phyloP scores from a whole-genome alignment of 2,329 filamentous ascomycete species.

The Aspergillus neoniger region DNA sequence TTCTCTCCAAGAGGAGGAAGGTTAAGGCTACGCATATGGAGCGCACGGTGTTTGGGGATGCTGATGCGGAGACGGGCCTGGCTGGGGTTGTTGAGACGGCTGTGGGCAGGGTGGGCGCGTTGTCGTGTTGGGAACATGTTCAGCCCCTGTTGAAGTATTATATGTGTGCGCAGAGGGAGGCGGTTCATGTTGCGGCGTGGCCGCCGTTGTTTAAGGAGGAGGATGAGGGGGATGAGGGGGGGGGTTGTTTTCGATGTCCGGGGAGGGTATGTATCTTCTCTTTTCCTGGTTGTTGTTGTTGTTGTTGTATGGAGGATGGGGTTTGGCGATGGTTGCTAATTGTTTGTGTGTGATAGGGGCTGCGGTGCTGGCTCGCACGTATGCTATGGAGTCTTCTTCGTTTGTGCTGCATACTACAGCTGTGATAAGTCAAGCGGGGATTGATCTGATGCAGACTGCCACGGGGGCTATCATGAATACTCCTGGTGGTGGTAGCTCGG shows the following conservation, averaged over 20 bases:
- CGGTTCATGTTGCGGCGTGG: conserved; percentile 55
- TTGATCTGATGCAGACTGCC: conserved; percentile 46
- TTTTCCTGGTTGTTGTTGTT: no score
- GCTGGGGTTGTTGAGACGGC: conserved; percentile 41
- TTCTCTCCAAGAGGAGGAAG: conserved; percentile 50
- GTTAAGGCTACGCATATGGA: conserved; percentile 58
- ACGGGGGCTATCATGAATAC: conserved; percentile 44
- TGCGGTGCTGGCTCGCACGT: conserved; percentile 53
- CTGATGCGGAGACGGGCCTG: conserved; percentile 38
- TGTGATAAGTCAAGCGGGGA: conserved; percentile 49
- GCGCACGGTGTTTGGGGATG: conserved; percentile 53
- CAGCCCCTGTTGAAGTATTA: conserved; percentile 54
- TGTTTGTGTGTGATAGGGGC: conserved; percentile 21
- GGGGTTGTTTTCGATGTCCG: conserved; percentile 35
- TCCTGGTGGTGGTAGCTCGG: conserved; percentile 48
- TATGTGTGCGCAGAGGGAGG: conserved; percentile 45
- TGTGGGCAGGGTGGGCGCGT: conserved; percentile 45
- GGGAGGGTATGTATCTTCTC: conserved; percentile 22
- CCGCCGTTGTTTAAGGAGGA: conserved; percentile 32
- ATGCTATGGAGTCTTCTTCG: conserved; percentile 57
- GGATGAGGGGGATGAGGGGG: conserved; percentile 18
- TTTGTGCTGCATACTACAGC: conserved; percentile 58
- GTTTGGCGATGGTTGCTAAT: no score
- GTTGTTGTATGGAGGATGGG: no score
- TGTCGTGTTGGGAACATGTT: conserved; percentile 55